Evolutionary conservation across 441 rosid species (phyloP), one percentile per base, ranked within the genome.

Genomic region (Kokia cookei): DNA sequence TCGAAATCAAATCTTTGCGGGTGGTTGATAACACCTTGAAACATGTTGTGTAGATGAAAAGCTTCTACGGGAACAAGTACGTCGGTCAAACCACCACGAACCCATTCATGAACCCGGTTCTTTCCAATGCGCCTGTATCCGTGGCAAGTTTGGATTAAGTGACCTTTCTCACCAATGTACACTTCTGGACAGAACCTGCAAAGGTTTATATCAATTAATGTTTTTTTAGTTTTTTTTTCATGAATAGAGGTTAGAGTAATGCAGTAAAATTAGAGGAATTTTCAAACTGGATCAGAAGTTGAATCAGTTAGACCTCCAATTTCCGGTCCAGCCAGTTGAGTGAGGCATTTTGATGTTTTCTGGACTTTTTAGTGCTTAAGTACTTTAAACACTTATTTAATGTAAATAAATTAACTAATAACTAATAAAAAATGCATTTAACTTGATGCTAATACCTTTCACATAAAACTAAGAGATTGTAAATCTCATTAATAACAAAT

Each of bases 161-260:
- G 99, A 17, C 98, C 97, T 72, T 83, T 76, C 81, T 90, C 90
- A 13, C 98, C 95, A 65, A 93, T 64, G 82, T 77, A 88, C 12
- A 90, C 95, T 77, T 93, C 97, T 1, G 95, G 77, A 75, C 97
- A 93, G 73, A 91, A 91, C 84, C 98, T 93, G 84, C 76, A 82
- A 77, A 48, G 45, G 5, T 48, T 72, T 72, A 45, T 61, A 47
- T 27, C 29, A 67, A 27, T 45, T 42, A n/a, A 60, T 61, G 2
- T 42, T 55, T 19, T 60, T 26, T 14, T 12, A 24, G 26, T 59
- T 8, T 59, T 26, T 26, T 27, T 12, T 7, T 17, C n/a, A 27
- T n/a, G 9, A 37, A 55, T 3, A 19, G 17, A 37, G 12, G 62
- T 22, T 13, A 15, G 17, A 70, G 37, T 11, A 69, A 35, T 54